Evolutionary conservation across 768 basidiomycete species (phyloP).

Genomic region (Kwoniella europaea): DNA sequence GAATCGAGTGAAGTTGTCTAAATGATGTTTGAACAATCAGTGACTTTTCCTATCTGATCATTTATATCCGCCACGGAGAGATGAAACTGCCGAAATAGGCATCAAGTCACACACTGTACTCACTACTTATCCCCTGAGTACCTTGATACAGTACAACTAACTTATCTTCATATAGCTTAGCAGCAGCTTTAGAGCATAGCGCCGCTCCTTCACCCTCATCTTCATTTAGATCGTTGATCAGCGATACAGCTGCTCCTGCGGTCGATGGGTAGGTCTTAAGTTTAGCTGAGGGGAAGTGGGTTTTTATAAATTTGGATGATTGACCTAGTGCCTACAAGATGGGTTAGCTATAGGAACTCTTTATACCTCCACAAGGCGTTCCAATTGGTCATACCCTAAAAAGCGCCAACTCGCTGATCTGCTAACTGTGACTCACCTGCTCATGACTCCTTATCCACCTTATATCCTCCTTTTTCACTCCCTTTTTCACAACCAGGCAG

Average conservation of each 20-base stretch:
- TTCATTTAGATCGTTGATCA: slow-evolving; percentile 14
- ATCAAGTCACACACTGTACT: slow-evolving; percentile 12
- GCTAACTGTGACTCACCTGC: slow-evolving; percentile 40
- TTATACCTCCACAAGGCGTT: neutral
- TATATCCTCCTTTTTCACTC: slow-evolving; percentile 44
- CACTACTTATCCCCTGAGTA: slow-evolving; percentile 48
- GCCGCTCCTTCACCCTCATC: slow-evolving; percentile 45
- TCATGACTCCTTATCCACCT: slow-evolving; percentile 55
- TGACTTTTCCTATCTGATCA: neutral
- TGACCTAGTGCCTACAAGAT: slow-evolving; percentile 53
- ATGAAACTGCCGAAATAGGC: too few relatives aligned
- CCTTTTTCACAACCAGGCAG: slow-evolving; percentile 43
- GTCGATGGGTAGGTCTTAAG: slow-evolving; percentile 43
- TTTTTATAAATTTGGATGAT: slow-evolving; percentile 46
- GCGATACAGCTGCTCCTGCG: slow-evolving; percentile 49
- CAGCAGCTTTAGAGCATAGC: slow-evolving; percentile 47
- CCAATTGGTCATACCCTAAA: too few relatives aligned
- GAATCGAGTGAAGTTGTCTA: slow-evolving; percentile 56
- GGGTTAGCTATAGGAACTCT: neutral
- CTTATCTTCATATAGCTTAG: slow-evolving; percentile 28
- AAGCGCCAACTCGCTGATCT: too few relatives aligned
- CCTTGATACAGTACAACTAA: slow-evolving; percentile 44
- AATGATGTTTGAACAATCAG: neutral
- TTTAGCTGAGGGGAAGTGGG: slow-evolving; percentile 38
- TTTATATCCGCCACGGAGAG: too few relatives aligned